phyloP scores from a whole-genome alignment of 306 rosid genomes.

The Alnus rubra region DNA sequence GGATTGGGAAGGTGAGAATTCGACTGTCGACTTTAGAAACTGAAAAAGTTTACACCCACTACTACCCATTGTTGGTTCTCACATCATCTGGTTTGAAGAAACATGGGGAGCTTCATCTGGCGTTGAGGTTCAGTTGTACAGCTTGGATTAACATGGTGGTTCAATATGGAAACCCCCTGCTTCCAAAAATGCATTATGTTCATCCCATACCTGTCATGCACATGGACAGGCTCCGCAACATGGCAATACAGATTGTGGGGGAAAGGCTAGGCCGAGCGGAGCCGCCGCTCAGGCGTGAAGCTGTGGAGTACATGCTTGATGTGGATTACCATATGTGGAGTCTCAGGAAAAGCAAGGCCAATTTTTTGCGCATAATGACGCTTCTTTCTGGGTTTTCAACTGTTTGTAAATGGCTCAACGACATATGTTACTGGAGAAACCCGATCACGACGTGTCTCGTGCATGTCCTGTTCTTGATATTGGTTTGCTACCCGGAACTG shows the following conservation, averaged over 20 bases:
- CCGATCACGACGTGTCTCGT: conserved; percentile 82
- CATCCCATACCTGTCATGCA: conserved; percentile 73
- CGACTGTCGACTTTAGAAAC: conserved; percentile 86
- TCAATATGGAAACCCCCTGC: conserved; percentile 77
- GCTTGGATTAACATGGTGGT: conserved; percentile 86
- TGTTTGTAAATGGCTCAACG: conserved; percentile 65
- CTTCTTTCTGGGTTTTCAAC: conserved; percentile 57
- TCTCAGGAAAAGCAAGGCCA: conserved; percentile 89
- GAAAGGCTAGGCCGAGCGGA: conserved; percentile 66
- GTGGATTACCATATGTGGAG: conserved; percentile 87
- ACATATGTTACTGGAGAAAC: conserved; percentile 87
- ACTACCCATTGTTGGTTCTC: conserved; percentile 80
- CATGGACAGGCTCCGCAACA: conserved; percentile 77
- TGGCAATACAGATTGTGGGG: conserved; percentile 89
- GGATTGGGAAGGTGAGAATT: conserved; percentile 90
- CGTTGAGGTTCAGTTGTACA: conserved; percentile 82
- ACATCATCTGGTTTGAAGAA: conserved; percentile 67
- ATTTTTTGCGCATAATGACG: conserved; percentile 74
- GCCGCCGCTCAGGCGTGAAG: conserved; percentile 86
- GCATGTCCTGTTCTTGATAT: conserved; percentile 71
- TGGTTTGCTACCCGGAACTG: conserved; percentile 85
- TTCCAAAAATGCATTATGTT: conserved; percentile 91
- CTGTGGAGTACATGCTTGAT: conserved; percentile 91
- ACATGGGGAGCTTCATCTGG: conserved; percentile 92
- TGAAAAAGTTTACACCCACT: conserved; percentile 77